Percentiles rank a stretch among this genome's conserved stretches.
These are phyloP conservation scores for Diaporthe helianthi DNA, from an alignment of 2,329 filamentous ascomycete genomes.

Conservation along the genomic window DNA sequence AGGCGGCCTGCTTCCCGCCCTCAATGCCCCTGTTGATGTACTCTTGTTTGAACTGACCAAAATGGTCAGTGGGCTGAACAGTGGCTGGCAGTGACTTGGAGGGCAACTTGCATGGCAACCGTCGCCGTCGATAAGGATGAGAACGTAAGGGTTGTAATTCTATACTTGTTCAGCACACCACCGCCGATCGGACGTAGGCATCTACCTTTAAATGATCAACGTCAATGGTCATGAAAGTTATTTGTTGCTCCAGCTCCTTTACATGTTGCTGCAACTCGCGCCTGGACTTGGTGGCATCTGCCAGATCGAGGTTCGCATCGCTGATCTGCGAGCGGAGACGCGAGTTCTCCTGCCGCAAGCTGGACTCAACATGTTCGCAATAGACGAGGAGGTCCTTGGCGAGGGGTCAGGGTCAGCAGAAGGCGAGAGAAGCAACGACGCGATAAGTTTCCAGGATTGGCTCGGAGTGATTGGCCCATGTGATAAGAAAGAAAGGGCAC, in stretches of 20 bases:
- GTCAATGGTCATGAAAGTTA: conserved; percentile 46
- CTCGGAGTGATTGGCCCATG: not conserved
- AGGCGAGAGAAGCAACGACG: not conserved
- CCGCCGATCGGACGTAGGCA: conserved; percentile 32
- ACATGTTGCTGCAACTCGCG: conserved; percentile 59
- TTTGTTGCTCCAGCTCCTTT: conserved; percentile 47
- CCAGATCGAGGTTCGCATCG: conserved; percentile 57
- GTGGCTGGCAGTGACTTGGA: conserved; percentile 22
- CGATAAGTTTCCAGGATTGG: not conserved
- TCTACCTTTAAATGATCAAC: conserved; percentile 56
- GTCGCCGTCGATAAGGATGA: conserved; percentile 69
- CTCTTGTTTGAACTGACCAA: conserved; percentile 61
- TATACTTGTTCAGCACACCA: conserved; percentile 42
- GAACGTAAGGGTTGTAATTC: conserved; percentile 65
- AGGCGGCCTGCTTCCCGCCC: conserved; percentile 61
- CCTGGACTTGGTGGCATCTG: conserved; percentile 54
- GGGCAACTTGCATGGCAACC: conserved; percentile 45
- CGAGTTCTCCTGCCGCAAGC: conserved; percentile 52
- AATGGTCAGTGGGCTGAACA: not conserved
- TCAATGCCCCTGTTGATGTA: conserved; percentile 62
- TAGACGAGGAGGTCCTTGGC: conserved; percentile 56
- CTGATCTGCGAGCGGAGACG: conserved; percentile 50
- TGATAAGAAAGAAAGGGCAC: not conserved
- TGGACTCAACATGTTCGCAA: conserved; percentile 52
- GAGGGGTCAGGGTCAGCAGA: not conserved